Evolutionary conservation across 2,329 filamentous ascomycete genomes (phyloP), one percentile per base, ranked within the genome.

Genomic region (Celoporthe dispersa): DNA sequence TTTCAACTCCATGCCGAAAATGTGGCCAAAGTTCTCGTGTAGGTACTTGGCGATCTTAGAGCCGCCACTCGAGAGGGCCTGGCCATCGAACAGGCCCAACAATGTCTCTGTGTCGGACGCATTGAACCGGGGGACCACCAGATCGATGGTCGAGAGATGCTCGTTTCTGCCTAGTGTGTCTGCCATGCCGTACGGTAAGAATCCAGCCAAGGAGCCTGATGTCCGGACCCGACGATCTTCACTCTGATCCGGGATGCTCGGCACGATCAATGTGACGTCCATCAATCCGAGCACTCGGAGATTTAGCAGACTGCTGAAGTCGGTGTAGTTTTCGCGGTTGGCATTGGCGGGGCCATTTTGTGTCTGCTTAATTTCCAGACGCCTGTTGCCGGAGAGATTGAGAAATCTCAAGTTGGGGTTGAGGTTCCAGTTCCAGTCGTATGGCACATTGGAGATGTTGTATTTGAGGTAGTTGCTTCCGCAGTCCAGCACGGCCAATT

Each of bases 351-450:
- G 84, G 74, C 78, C 85, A 63, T 88, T 88, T 9, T 86, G 84
- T 35, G 88, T 88, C 74, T 88, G 86, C 77, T 92, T 92, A 82
- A 99, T 98, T 80, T 99, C 96, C 44, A 99, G 83, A 65, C 95
- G 90, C 80, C 97, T 98, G 83, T 99, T 99, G 66, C 96, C 96
- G 0, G 95, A 98, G 77, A 99, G 85, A 77, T 98, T 99, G 73
- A 99, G 90, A 77, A 97, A 99, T 73, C 94, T 92, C 74, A 99
- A 83, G 76, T 98, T 97, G 64, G 92, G 93, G 77, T 99, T 99
- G 86, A 96, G 93, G 77, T 98, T 98, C 96, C 96, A 99, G 77
- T 99, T 99, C 96, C 96, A 99, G 79, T 99, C 96, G 78, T 99
- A 99, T 0, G 95, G 96, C 86, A 97, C 97, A 77, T 99, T 99